phyloP scores from a whole-genome alignment of 768 basidiomycete species.

The Psilocybe cyanescens region DNA sequence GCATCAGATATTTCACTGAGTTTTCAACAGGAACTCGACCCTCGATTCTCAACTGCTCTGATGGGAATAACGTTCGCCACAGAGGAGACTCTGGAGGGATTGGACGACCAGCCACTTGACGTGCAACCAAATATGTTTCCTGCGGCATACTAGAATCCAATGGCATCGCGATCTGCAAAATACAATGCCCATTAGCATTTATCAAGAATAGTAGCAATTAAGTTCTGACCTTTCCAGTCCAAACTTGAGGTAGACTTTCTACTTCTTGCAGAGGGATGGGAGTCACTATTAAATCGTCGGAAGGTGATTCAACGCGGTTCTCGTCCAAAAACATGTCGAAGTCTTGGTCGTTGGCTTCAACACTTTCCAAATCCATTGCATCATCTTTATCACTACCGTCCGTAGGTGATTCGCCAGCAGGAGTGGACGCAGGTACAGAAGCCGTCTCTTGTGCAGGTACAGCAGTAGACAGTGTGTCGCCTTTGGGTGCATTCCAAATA shows the following conservation, averaged over 20 bases:
- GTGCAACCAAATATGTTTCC: constrained; percentile 67
- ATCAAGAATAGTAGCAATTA: not conserved
- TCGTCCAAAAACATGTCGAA: constrained; percentile 87
- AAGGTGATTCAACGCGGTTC: constrained; percentile 46
- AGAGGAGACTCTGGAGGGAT: constrained; percentile 60
- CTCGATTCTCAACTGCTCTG: constrained; percentile 72
- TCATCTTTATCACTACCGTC: constrained; percentile 42
- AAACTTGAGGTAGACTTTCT: constrained; percentile 63
- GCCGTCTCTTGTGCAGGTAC: not conserved
- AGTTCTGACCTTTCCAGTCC: constrained; percentile 70
- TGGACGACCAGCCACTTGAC: constrained; percentile 78
- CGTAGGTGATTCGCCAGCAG: constrained; percentile 25
- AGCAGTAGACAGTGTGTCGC: constrained; percentile 16
- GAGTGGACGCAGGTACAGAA: constrained; percentile 10
- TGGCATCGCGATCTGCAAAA: constrained; percentile 74
- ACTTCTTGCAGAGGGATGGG: constrained; percentile 44
- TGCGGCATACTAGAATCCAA: constrained; percentile 72
- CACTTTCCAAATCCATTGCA: constrained; percentile 52
- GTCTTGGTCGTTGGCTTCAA: constrained; percentile 73
- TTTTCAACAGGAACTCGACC: constrained; percentile 82
- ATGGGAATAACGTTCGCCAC: constrained; percentile 81
- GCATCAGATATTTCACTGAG: constrained; percentile 78
- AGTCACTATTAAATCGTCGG: constrained; percentile 40
- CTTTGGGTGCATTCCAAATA: constrained; percentile 66
- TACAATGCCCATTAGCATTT: constrained; percentile 19